Evolutionary conservation across 2,329 filamentous ascomycete species (phyloP).

Genomic region (Peltaster fructicola): DNA sequence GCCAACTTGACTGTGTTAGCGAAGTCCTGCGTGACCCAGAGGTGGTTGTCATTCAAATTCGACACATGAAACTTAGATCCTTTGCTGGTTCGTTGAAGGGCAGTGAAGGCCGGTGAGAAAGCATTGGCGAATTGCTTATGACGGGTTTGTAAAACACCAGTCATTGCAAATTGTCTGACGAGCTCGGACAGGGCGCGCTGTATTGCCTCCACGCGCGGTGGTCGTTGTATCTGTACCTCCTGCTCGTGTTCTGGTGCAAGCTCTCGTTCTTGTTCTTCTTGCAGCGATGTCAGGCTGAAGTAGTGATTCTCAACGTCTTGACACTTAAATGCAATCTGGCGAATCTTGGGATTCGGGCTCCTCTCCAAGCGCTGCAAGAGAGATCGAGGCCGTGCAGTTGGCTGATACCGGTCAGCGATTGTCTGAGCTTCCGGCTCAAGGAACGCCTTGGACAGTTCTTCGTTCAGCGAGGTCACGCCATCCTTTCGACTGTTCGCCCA

Average conservation of each 20-base stretch:
- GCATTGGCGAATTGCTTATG: constrained; percentile 18
- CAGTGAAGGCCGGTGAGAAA: constrained; percentile 29
- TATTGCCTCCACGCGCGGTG: constrained; percentile 22
- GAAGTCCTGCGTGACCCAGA: constrained; percentile 37
- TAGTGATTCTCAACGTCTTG: constrained; percentile 7
- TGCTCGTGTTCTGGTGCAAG: constrained; percentile 45
- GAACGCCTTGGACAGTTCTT: constrained; percentile 24
- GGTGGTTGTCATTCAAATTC: constrained; percentile 19
- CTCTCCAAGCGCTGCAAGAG: constrained; percentile 1
- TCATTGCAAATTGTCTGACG: constrained; percentile 24
- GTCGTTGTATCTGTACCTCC: constrained; percentile 32
- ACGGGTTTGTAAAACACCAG: too few species aligned
- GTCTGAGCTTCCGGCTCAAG: constrained; percentile 38
- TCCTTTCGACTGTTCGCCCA: constrained; percentile 15
- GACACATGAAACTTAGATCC: constrained; percentile 16
- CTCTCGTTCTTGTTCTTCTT: constrained; percentile 54
- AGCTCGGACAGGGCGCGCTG: constrained; percentile 27
- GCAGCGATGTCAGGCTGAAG: constrained; percentile 21
- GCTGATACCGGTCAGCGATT: constrained; percentile 33
- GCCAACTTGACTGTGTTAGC: constrained; percentile 23
- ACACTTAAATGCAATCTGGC: constrained; percentile 10
- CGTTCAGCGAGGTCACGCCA: constrained; percentile 6
- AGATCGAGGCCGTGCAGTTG: constrained; percentile 2
- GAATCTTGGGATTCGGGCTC: constrained; percentile 11
- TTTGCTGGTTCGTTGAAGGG: constrained; percentile 26